phyloP scores from a whole-genome alignment of 2,329 filamentous ascomycete species.

The Huntiella moniliformis region DNA sequence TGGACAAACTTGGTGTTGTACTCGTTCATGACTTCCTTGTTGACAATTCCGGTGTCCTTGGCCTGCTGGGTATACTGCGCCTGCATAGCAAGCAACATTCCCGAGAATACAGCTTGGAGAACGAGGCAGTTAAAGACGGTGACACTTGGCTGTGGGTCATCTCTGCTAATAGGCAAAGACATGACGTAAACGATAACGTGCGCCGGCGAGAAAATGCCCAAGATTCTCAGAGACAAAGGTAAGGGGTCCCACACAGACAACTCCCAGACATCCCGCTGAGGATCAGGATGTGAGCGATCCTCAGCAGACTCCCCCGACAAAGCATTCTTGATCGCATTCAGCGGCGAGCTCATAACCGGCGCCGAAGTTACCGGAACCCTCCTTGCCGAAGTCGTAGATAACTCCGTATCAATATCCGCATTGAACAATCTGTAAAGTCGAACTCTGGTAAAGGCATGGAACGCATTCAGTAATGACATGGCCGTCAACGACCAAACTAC shows the following conservation, averaged over 20 bases:
- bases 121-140: conserved; percentile 71
- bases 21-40: conserved; percentile 82
- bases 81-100: conserved; percentile 57
- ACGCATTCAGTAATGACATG: conserved; percentile 55
- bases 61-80: conserved; percentile 63
- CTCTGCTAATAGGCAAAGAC: conserved; percentile 57
- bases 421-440: conserved; percentile 87
- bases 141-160: conserved; percentile 67
- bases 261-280: conserved; percentile 81
- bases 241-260: conserved; percentile 84
- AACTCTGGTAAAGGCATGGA: conserved; percentile 64
- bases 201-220: conserved; percentile 81
- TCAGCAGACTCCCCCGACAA: conserved; percentile 55
- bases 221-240: conserved; percentile 61
- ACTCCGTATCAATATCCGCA: conserved; percentile 55
- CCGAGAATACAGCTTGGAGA: conserved; percentile 54
- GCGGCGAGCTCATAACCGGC: conserved; percentile 56
- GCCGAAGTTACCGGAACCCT: conserved; percentile 79
- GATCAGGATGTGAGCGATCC: conserved; percentile 66
- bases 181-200: conserved; percentile 84
- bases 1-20: conserved; percentile 95
- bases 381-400: conserved; percentile 67
- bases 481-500: conserved; percentile 50
- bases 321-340: conserved; percentile 53
- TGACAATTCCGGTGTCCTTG: conserved; percentile 68